Conservation (phyloP, 2,329 filamentous ascomycete genomes). For the Cryphonectria carpinicola region DNA sequence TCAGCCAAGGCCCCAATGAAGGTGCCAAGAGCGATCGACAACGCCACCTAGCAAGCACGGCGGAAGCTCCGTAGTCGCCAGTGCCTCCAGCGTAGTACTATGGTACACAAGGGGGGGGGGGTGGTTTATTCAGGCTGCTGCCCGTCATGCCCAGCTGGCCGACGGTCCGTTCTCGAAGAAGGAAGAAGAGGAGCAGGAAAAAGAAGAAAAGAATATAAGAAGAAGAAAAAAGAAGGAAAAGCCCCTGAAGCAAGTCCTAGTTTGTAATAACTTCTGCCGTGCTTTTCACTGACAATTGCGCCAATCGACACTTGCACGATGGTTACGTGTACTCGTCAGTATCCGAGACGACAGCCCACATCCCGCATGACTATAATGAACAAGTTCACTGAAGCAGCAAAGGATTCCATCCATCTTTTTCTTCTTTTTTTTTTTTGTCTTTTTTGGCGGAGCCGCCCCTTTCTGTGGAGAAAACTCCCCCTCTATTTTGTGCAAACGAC, state of each 20-base stretch:
- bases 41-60: background rate
- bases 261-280: background rate
- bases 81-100: too few relatives aligned
- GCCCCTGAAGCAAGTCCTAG: background rate
- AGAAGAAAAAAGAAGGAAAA: background rate
- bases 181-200: background rate
- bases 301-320: background rate
- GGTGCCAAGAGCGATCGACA: conserved; percentile 6
- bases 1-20: background rate
- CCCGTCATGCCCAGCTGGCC: too few relatives aligned
- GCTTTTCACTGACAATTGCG: background rate
- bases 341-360: background rate
- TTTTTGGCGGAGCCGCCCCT: background rate
- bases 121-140: background rate
- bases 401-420: background rate
- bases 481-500: background rate
- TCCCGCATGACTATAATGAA: background rate
- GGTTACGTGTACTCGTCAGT: background rate
- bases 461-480: background rate
- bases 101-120: too few relatives aligned
- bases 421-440: too few relatives aligned
- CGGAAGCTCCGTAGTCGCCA: background rate
- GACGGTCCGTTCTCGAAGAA: background rate
- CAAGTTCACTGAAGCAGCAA: background rate
- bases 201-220: background rate